Conservation (phyloP, 805 yeast species). For the Candida coquimbonensis region DNA sequence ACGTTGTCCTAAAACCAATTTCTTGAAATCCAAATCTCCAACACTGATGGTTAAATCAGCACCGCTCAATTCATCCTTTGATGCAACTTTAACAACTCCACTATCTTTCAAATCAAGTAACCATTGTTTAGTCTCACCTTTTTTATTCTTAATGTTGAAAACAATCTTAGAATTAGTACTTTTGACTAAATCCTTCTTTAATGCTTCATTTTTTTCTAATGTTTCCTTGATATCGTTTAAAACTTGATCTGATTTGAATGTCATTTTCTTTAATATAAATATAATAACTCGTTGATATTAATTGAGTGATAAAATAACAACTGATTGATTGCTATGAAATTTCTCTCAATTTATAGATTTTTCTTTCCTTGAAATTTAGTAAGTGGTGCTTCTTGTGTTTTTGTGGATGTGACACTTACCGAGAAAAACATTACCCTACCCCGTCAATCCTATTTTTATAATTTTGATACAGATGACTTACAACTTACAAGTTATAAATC, state of each 20-base stretch:
- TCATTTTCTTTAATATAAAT: slow-evolving; percentile 56
- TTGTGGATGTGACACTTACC: too few relatives aligned
- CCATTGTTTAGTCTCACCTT: slow-evolving; percentile 52
- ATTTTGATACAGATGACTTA: too few relatives aligned
- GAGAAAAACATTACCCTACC: too few relatives aligned
- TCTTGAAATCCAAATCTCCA: slow-evolving; percentile 62
- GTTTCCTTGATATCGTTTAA: slow-evolving; percentile 17
- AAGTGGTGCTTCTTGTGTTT: too few relatives aligned
- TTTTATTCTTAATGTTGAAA: slow-evolving; percentile 60
- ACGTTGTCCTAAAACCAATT: slow-evolving; percentile 69
- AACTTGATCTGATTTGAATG: slow-evolving; percentile 22
- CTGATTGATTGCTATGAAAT: too few relatives aligned
- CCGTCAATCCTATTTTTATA: too few relatives aligned
- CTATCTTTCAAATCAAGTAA: slow-evolving; percentile 55
- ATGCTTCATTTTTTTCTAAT: slow-evolving; percentile 10
- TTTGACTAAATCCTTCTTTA: slow-evolving; percentile 17
- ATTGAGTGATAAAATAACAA: too few relatives aligned
- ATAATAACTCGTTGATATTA: slow-evolving; percentile 17
- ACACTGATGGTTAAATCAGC: slow-evolving; percentile 62
- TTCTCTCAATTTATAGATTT: too few relatives aligned
- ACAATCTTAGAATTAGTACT: slow-evolving; percentile 55
- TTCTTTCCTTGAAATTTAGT: too few relatives aligned
- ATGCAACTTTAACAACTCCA: slow-evolving; percentile 37
- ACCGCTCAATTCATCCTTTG: slow-evolving; percentile 37
- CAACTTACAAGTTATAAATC: too few relatives aligned